These are phyloP conservation scores for Xylariaceae sp. DNA, from an alignment of 2,329 filamentous ascomycete genomes.

Conservation along the genomic window DNA sequence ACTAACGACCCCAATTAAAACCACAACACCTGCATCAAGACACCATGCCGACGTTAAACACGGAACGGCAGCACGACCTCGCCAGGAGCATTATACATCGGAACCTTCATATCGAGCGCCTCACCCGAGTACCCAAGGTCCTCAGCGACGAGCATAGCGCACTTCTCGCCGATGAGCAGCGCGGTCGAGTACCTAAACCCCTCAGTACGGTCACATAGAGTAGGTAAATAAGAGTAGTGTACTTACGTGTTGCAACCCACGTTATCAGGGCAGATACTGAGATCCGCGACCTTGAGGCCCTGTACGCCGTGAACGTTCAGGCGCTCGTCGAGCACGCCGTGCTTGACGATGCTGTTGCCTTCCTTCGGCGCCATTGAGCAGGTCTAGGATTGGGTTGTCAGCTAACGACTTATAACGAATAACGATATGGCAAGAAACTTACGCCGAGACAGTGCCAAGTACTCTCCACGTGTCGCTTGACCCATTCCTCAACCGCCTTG, in stretches of 20 bases:
- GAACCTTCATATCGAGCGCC: conserved; percentile 73
- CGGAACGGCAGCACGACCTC: conserved; percentile 41
- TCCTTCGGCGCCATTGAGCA: conserved; percentile 74
- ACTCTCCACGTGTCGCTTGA: conserved; percentile 69
- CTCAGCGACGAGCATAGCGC: conserved; percentile 64
- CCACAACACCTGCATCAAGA: too few relatives aligned
- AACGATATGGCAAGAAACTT: conserved; percentile 24
- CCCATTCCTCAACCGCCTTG: conserved; percentile 63
- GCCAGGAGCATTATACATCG: conserved; percentile 56
- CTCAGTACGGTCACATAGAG: neutral
- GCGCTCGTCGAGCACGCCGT: conserved; percentile 72
- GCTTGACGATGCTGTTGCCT: conserved; percentile 76
- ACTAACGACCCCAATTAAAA: neutral
- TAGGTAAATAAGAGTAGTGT: neutral
- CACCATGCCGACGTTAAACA: conserved; percentile 32
- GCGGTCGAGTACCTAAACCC: conserved; percentile 59
- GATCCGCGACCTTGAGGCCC: conserved; percentile 71
- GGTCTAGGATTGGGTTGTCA: conserved; percentile 40
- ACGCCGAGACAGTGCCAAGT: conserved; percentile 64
- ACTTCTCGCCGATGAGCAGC: conserved; percentile 72
- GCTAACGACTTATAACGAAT: neutral
- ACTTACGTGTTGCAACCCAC: conserved; percentile 64
- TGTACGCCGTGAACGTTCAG: conserved; percentile 75
- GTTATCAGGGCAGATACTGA: conserved; percentile 74
- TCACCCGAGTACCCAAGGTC: conserved; percentile 70